phyloP scores from a whole-genome alignment of 2,329 filamentous ascomycete genomes.

The Hypoxylon sp. region DNA sequence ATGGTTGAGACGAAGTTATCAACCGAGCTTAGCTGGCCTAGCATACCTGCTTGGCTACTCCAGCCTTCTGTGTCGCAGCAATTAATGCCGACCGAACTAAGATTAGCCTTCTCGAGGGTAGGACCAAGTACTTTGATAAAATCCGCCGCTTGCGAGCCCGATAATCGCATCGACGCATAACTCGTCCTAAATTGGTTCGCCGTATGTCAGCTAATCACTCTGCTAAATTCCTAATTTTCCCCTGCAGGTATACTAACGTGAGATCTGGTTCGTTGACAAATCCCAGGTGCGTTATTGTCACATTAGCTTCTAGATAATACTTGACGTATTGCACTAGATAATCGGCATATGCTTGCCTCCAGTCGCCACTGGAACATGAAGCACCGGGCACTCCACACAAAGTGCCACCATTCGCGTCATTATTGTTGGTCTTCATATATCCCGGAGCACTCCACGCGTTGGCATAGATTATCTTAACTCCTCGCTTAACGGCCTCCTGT shows the following conservation, averaged over 20 bases:
- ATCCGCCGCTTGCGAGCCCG: constrained; percentile 46
- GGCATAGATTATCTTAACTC: constrained; percentile 54
- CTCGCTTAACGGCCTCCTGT: constrained; percentile 59
- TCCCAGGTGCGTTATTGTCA: constrained; percentile 48
- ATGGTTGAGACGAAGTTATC: constrained; percentile 53
- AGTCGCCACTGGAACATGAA: constrained; percentile 53
- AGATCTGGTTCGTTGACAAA: constrained; percentile 49
- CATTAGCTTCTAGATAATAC: constrained; percentile 55
- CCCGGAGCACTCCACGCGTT: constrained; percentile 61
- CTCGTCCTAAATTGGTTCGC: constrained; percentile 17
- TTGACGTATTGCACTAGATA: constrained; percentile 60
- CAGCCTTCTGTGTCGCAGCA: constrained; percentile 56
- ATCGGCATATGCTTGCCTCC: constrained; percentile 60
- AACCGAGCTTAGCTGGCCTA: constrained; percentile 53
- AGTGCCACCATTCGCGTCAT: constrained; percentile 55
- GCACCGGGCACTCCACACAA: constrained; percentile 56
- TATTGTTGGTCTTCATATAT: constrained; percentile 59
- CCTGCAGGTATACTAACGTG: constrained; percentile 22
- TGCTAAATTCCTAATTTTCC: not conserved
- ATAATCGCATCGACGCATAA: constrained; percentile 46
- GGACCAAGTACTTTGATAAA: constrained; percentile 47
- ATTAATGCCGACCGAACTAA: constrained; percentile 45
- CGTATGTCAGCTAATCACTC: not conserved
- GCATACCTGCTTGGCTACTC: constrained; percentile 55
- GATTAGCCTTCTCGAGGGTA: constrained; percentile 44